phyloP scores from a whole-genome alignment of 371 early-diverging fungal species.

The Phascolomyces articulosus region DNA sequence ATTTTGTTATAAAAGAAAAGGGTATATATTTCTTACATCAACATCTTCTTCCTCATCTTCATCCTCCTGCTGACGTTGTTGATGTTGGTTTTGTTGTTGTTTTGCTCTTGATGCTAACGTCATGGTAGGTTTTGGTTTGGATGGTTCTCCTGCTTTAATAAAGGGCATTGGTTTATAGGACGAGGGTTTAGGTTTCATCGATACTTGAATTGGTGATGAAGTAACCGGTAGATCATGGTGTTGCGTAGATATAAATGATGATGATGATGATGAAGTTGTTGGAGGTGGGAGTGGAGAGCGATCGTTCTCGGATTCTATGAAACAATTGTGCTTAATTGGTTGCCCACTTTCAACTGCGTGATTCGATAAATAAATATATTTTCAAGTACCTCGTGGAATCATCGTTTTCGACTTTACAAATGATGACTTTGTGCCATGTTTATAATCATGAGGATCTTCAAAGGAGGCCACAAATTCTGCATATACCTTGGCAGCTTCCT shows the following conservation, averaged over 20 bases:
- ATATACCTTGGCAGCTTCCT: slow-evolving; percentile 81
- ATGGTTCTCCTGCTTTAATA: slow-evolving; percentile 38
- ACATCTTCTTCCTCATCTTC: slow-evolving; percentile 35
- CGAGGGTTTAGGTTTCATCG: slow-evolving; percentile 7
- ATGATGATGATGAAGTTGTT: too few species aligned
- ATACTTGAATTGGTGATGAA: background rate
- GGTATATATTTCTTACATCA: slow-evolving; percentile 21
- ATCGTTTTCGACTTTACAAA: slow-evolving; percentile 72
- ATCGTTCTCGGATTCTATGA: too few species aligned
- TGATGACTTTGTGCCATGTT: slow-evolving; percentile 38
- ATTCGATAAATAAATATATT: too few species aligned
- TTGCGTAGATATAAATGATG: too few species aligned
- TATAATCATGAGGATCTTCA: slow-evolving; percentile 59
- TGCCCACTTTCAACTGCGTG: too few species aligned
- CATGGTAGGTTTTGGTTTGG: slow-evolving; percentile 26
- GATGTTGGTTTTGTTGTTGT: slow-evolving; percentile 10
- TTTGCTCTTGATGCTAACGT: slow-evolving; percentile 27
- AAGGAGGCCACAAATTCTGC: slow-evolving; percentile 88
- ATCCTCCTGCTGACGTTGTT: slow-evolving; percentile 16
- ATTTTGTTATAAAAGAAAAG: too few species aligned
- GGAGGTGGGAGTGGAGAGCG: too few species aligned
- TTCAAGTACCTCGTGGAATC: slow-evolving; percentile 25
- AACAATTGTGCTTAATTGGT: too few species aligned
- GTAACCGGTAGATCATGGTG: too few species aligned
- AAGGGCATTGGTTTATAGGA: slow-evolving; percentile 48